Base-by-base conservation (phyloP, 768 basidiomycete species). In the Tylopilus felleus region DNA sequence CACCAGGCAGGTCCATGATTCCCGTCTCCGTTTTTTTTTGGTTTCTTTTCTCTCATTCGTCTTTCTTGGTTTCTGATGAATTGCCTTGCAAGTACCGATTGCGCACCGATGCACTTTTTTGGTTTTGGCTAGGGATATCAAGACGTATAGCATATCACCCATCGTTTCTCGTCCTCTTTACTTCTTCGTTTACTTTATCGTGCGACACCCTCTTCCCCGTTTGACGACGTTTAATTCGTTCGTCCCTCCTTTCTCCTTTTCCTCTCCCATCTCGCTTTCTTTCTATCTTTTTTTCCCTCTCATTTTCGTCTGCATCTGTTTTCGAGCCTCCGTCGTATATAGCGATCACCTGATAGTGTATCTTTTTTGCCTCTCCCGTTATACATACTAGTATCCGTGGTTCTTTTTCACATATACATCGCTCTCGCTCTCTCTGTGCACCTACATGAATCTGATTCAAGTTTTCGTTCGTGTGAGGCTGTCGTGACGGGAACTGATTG, bases 61-160 rank as follows among this genome's bases (percentile, higher is more conserved):
- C 17, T 43, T 28, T 45, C 31, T 62, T 61, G 59, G 48, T 52
- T 61, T 52, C 28, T 63, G 29, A n/a, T n/a, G n/a, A n/a, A n/a
- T n/a, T n/a, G n/a, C n/a, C n/a, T n/a, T n/a, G n/a, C n/a, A n/a
- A n/a, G n/a, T n/a, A n/a, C n/a, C n/a, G n/a, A n/a, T n/a, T n/a
- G n/a, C n/a, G n/a, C n/a, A n/a, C n/a, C n/a, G n/a, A n/a, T n/a
- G n/a, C 29, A 10, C 29, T 51, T 49, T 51, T 45, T 57, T 57
- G 27, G 28, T 44, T 54, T 55, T 42, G 23, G n/a, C 23, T 59
- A 53, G 60, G 58, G 28, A 42, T 6, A 25, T 23, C 44, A 16
- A 27, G 41, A 45, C 51, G 23, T 62, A 59, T 64, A 60, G 60
- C 57, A 54, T 59, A 65, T 49, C 60, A 36, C 29, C 33, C 46